A percentile compares a stretch with the other conserved stretches of the same genome.
These are phyloP conservation scores for Arxiozyma bovina DNA, from an alignment of 1,139 yeast species.

Conservation along the genomic window DNA sequence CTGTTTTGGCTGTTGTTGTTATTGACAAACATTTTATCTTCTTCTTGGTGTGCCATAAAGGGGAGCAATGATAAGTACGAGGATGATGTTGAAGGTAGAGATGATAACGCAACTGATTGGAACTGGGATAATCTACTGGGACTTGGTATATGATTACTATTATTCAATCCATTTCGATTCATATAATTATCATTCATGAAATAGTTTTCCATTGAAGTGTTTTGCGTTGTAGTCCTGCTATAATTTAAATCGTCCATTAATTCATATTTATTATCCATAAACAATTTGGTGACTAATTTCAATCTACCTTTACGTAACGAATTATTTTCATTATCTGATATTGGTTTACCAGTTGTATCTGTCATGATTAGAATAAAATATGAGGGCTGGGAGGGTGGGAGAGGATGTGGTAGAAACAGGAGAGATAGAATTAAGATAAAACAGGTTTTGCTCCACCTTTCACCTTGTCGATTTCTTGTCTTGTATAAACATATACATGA, in stretches of 20 bases:
- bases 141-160: neutral
- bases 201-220: neutral
- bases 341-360: neutral
- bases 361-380: neutral
- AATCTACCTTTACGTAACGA: constrained; percentile 10
- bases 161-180: neutral
- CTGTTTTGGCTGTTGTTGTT: too few species aligned
- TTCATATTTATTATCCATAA: constrained; percentile 25
- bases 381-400: neutral
- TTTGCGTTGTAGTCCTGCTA: constrained; percentile 1
- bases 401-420: neutral
- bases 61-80: neutral
- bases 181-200: neutral
- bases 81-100: neutral
- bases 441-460: neutral
- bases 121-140: neutral
- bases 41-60: neutral
- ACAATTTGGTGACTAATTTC: constrained; percentile 20
- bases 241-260: constrained; percentile 28
- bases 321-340: neutral
- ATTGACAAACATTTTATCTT: neutral
- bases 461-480: neutral
- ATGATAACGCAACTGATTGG: neutral
- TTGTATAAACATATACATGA: neutral
- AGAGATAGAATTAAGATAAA: neutral